Conservation (phyloP, 768 basidiomycete genomes). For the Boletus bicolor region DNA sequence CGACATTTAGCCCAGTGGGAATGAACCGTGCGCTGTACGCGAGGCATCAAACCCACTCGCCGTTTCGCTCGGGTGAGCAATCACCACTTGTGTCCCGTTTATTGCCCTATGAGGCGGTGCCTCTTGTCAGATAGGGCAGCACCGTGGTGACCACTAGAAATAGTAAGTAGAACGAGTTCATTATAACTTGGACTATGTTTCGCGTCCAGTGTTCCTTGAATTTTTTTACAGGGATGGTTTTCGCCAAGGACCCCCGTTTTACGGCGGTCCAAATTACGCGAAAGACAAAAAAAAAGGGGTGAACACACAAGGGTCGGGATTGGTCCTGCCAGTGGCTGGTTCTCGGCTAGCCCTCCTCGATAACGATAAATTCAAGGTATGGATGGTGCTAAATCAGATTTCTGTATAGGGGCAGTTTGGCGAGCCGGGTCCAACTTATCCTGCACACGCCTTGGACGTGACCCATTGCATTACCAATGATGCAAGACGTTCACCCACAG, state of each 20-base stretch:
- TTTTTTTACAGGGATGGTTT: neutral
- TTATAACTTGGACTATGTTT: neutral
- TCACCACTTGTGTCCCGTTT: neutral
- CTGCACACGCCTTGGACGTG: neutral
- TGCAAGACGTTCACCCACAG: neutral
- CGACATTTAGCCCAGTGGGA: slow-evolving; percentile 1
- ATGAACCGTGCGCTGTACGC: slow-evolving; percentile 5
- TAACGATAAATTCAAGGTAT: too few species aligned
- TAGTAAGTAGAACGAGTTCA: neutral
- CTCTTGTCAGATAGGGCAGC: neutral
- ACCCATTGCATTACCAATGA: neutral
- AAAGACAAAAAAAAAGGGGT: neutral
- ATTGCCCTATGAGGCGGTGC: neutral
- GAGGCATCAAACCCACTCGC: slow-evolving; percentile 12
- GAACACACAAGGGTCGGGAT: neutral
- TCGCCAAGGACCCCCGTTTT: neutral
- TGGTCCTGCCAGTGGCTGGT: neutral
- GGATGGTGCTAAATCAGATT: neutral
- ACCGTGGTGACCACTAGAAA: neutral
- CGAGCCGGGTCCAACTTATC: neutral
- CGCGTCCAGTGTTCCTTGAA: neutral
- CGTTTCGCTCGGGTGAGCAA: neutral
- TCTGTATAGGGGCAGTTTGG: neutral
- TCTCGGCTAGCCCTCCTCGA: too few species aligned
- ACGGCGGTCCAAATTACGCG: neutral